phyloP scores from a whole-genome alignment of 78 protist species.

The Mantamonas sphyraenae region DNA sequence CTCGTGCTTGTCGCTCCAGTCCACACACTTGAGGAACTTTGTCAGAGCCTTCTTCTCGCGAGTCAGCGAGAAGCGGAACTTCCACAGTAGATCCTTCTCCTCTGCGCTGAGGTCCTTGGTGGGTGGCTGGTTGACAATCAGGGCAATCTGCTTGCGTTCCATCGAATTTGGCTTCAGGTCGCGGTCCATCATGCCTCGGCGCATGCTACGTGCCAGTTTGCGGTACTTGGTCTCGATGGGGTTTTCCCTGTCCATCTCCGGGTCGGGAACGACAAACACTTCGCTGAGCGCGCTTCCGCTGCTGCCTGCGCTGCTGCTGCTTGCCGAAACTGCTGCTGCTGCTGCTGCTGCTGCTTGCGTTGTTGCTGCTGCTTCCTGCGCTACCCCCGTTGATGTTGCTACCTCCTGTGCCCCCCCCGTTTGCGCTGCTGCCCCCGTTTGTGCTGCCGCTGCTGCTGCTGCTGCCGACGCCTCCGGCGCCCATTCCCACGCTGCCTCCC shows the following conservation, averaged over 20 bases:
- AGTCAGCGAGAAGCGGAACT: constrained; percentile 57
- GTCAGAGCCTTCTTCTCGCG: constrained; percentile 78
- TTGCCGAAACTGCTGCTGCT: neutral
- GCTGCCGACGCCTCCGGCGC: neutral
- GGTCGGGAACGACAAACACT: neutral
- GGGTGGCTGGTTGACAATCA: constrained; percentile 20
- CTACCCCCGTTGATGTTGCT: neutral
- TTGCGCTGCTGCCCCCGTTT: neutral
- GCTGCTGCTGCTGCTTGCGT: neutral
- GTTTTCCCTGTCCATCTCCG: neutral
- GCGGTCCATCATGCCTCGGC: constrained; percentile 12
- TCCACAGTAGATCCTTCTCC: constrained; percentile 52
- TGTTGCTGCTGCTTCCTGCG: neutral
- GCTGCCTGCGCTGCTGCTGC: neutral
- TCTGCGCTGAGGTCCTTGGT: constrained; percentile 13
- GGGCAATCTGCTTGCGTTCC: neutral
- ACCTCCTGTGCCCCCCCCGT: neutral
- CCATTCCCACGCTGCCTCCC: neutral
- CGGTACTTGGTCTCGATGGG: constrained; percentile 26
- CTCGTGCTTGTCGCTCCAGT: constrained; percentile 74
- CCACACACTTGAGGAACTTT: constrained; percentile 75
- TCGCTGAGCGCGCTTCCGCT: neutral
- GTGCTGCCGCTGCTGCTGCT: neutral
- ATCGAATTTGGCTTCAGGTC: constrained; percentile 33
- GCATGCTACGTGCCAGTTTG: constrained; percentile 26